Percentiles rank a stretch among this genome's conserved stretches.
Conservation (phyloP, 805 yeast species). For the Scheffersomyces stipitis region DNA sequence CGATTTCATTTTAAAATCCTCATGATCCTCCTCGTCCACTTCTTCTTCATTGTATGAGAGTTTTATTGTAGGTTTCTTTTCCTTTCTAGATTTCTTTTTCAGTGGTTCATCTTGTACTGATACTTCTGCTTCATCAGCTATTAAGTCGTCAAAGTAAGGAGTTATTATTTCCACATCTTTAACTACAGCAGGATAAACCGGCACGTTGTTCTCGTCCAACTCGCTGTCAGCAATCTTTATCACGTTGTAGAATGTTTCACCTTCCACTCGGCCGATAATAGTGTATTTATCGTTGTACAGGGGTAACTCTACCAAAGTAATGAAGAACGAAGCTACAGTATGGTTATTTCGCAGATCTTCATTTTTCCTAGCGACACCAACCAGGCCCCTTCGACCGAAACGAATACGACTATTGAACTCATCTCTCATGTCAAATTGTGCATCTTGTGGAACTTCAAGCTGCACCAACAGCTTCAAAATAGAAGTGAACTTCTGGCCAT, state of each 20-base stretch:
- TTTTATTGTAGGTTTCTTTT: constrained; percentile 29
- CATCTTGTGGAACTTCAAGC: constrained; percentile 25
- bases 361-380: constrained; percentile 49
- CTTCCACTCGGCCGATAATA: constrained; percentile 59
- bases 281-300: constrained; percentile 41
- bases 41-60: constrained; percentile 34
- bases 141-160: constrained; percentile 50
- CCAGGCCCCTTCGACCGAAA: constrained; percentile 51
- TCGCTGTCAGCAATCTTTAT: constrained; percentile 51
- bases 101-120: constrained; percentile 2
- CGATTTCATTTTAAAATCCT: constrained; percentile 37
- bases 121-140: constrained; percentile 8
- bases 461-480: constrained; percentile 36
- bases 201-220: constrained; percentile 38
- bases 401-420: constrained; percentile 55
- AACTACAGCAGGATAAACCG: constrained; percentile 53
- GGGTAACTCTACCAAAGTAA: constrained; percentile 48
- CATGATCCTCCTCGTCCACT: constrained; percentile 32
- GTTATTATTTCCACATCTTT: constrained; percentile 39
- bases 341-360: constrained; percentile 15
- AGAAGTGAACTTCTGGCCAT: constrained; percentile 41
- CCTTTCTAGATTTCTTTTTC: constrained; percentile 13
- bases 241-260: constrained; percentile 54
- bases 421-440: constrained; percentile 12
- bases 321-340: constrained; percentile 30